Base-by-base conservation (phyloP, 352 stramenopile species). In the Globisporangium rhizosaccharum region DNA sequence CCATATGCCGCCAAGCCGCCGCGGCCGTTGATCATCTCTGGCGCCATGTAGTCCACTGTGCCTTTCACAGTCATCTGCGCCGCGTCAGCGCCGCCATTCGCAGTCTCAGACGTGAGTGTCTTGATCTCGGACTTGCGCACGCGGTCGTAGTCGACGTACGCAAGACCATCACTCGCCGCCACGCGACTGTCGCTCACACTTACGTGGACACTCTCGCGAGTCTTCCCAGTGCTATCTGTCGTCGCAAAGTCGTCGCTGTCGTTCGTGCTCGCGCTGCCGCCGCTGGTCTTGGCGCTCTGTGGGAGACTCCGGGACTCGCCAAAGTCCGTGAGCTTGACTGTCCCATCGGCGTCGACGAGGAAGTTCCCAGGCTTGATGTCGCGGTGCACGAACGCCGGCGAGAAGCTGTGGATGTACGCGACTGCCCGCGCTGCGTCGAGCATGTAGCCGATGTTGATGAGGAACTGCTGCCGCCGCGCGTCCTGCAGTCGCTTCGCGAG, bases 351-450 rank as follows among this genome's bases (percentile, higher is more conserved):
- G 26, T 62, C 56, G 6, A 90, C 67, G 3, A 90, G 66, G 44
- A 92, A 89, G 55, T 91, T 94, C 0, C 65, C 63, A 20, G 74
- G 74, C 25, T 78, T 78, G 66, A 84, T 82, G 30, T 84, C 72
- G 23, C 74, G 66, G 59, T 84, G 74, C 33, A 84, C 51, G 42
- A 84, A 82, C 3, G 74, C 56, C 9, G 74, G 74, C 28, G 74
- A 76, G 53, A 82, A 82, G 47, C 68, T 79, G 50, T 84, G 74
- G 18, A 84, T 18, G 59, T 79, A 82, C 37, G 74, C 74, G 17
- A 84, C 56, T 1, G 74, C 61, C 9, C 75, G 62, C 20, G 71
- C 63, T 1, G 72, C 70, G 46, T 87, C 76, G 15, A 83, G 60
- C 66, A 78, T 79, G 57, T 73, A 78, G 6, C 58, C 61, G 18